Percentiles rank a stretch among this genome's conserved stretches.
These are phyloP conservation scores for Trametes villosa DNA, from an alignment of 768 basidiomycete genomes.

Conservation along the genomic window DNA sequence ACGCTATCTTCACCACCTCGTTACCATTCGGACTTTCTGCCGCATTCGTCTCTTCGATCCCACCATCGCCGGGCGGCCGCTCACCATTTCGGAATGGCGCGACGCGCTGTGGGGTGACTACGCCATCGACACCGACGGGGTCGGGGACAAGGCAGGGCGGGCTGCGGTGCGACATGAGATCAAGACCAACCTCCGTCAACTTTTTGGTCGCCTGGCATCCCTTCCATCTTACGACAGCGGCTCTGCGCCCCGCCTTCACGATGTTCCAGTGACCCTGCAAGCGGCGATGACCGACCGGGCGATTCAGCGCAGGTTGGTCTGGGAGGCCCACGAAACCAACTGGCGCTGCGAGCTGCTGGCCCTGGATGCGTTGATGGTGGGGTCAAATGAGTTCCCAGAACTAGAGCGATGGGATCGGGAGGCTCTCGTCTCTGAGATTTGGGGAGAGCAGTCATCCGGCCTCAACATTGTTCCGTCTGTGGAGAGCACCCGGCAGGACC, in stretches of 20 bases:
- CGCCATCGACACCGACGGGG: neutral
- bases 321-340: conserved; percentile 7
- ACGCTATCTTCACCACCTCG: neutral
- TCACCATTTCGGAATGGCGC: conserved; percentile 1
- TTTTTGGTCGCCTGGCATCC: neutral
- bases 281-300: neutral
- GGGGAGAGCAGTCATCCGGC: neutral
- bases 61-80: neutral
- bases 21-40: neutral
- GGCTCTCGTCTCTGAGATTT: neutral
- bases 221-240: neutral
- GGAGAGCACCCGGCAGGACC: neutral
- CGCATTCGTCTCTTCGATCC: neutral
- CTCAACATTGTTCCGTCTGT: neutral
- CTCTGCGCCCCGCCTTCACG: neutral
- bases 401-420: neutral
- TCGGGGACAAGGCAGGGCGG: neutral
- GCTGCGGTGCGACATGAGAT: neutral
- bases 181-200: neutral
- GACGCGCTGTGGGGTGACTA: conserved; percentile 3
- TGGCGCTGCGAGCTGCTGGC: conserved; percentile 6
- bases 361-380: neutral
- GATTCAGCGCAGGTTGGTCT: neutral
- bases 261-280: neutral
- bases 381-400: neutral